phyloP scores from a whole-genome alignment of 1,284 basidiomycete genomes.

The Fistulinella staudtii region DNA sequence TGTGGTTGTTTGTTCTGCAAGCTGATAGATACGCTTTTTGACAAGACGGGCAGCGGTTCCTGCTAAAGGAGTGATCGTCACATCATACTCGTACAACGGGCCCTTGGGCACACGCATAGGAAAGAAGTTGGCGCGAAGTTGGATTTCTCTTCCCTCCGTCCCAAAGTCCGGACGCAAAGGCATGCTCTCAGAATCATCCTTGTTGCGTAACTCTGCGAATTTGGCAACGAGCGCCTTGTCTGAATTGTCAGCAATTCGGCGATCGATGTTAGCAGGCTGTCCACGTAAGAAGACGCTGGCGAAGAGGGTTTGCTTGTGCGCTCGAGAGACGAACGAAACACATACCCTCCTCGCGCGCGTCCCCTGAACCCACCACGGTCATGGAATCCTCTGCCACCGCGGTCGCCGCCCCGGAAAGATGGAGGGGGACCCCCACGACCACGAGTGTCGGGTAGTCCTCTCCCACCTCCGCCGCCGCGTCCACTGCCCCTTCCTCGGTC shows the following conservation, averaged over 20 bases:
- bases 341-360: slow-evolving; percentile 49
- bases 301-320: slow-evolving; percentile 7
- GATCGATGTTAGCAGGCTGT: slow-evolving; percentile 50
- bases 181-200: slow-evolving; percentile 41
- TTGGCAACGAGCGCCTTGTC: slow-evolving; percentile 54
- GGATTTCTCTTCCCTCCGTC: slow-evolving; percentile 52
- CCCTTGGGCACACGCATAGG: slow-evolving; percentile 60
- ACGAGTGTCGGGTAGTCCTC: slow-evolving; percentile 24
- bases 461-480: slow-evolving; percentile 19
- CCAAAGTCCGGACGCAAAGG: slow-evolving; percentile 70
- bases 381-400: slow-evolving; percentile 33
- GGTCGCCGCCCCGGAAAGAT: slow-evolving; percentile 26
- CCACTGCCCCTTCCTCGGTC: slow-evolving; percentile 25
- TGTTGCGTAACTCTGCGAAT: slow-evolving; percentile 42
- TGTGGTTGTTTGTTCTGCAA: slow-evolving; percentile 57
- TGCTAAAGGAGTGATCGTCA: slow-evolving; percentile 53
- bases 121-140: slow-evolving; percentile 73
- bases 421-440: slow-evolving; percentile 29
- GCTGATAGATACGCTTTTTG: slow-evolving; percentile 64
- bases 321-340: slow-evolving; percentile 4
- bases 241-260: slow-evolving; percentile 53
- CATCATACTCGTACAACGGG: slow-evolving; percentile 65
- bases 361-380: slow-evolving; percentile 34
- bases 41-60: slow-evolving; percentile 52
- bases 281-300: slow-evolving; percentile 52